Evolutionary conservation across 2,329 filamentous ascomycete species (phyloP), one percentile per base, ranked within the genome.

Genomic region (Byssoonygena ceratinophila): DNA sequence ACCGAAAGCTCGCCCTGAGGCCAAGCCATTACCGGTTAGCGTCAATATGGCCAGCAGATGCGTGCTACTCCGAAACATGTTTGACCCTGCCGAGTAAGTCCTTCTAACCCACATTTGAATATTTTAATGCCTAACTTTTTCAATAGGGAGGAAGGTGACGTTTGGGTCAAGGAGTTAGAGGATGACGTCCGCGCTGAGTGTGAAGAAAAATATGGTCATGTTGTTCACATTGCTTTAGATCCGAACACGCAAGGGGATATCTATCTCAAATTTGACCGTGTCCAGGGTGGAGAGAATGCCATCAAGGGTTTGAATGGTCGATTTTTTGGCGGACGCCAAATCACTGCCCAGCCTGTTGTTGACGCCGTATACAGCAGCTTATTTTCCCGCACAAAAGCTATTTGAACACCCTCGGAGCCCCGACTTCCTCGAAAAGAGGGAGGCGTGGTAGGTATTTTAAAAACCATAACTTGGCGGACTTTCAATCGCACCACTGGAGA

Each of bases 321-420:
- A 67, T 95, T 87, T 71, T 98, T 98, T 71, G 92, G 88, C 66
- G 87, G 87, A 64, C 82, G 84, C 65, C 88, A 87, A 76, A 94
- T 98, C 70, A 91, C 86, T 68, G 92, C 91, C 63, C 85, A 89
- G 59, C 92, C 90, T 69, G 88, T 98, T 73, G 91, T 97, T 70
- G 92, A 98, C 72, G 91, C 91, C 65, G 88, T 98, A 74, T 98
- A 97, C 82, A 92, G 87, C 81, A 94, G 86, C 78, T 81, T 94
- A 72, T 95, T 92, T 76, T 86, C 85, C 71, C 84, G 86, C 69
- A 87, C 85, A 63, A 85, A 85, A 72, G 85, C 85, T 69, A 86
- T 89, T 63, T 90, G 74, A 77, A 25, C 18, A 3, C 14, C 9
- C 18, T 8, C 14, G 3, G 14, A 4, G 4, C 32, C 25, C 18